phyloP scores from a whole-genome alignment of 768 basidiomycete species.

The Mycena crocata region DNA sequence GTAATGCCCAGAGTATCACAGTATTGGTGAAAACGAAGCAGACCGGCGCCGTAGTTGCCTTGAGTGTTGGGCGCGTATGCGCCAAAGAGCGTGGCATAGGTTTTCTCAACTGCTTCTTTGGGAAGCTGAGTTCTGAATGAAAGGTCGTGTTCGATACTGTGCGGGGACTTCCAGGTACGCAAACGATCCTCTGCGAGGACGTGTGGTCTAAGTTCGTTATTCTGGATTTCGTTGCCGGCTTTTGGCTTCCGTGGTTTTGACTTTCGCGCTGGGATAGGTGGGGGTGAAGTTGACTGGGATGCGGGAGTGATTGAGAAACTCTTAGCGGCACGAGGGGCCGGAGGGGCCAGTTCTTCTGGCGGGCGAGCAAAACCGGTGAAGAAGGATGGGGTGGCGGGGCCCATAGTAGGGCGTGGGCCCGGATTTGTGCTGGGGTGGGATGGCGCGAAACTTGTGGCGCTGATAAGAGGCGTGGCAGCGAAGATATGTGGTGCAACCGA shows the following conservation, averaged over 20 bases:
- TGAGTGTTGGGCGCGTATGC: slow-evolving; percentile 37
- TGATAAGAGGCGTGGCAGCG: too few relatives aligned
- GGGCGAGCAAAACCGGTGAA: neutral
- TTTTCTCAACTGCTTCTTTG: slow-evolving; percentile 11
- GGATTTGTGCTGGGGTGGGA: too few relatives aligned
- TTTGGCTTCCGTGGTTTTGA: neutral
- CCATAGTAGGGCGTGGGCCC: too few relatives aligned
- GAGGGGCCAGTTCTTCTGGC: neutral
- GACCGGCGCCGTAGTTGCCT: slow-evolving; percentile 52
- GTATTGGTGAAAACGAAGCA: slow-evolving; percentile 50
- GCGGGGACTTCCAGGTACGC: neutral
- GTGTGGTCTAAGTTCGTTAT: slow-evolving; percentile 30
- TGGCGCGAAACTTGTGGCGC: too few relatives aligned
- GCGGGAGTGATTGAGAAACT: neutral
- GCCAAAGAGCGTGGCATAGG: slow-evolving; percentile 16
- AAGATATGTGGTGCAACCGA: too few relatives aligned
- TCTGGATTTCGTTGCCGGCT: neutral
- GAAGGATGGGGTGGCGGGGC: neutral
- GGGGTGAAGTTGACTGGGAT: neutral
- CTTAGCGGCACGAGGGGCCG: slow-evolving; percentile 13
- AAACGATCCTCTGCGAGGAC: slow-evolving; percentile 35
- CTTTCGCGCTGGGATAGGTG: neutral
- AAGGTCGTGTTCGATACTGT: neutral
- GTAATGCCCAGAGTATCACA: slow-evolving; percentile 45
- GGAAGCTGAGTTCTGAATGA: slow-evolving; percentile 21